phyloP scores from a whole-genome alignment of 2,329 filamentous ascomycete species.

The Arthroderma uncinatum region DNA sequence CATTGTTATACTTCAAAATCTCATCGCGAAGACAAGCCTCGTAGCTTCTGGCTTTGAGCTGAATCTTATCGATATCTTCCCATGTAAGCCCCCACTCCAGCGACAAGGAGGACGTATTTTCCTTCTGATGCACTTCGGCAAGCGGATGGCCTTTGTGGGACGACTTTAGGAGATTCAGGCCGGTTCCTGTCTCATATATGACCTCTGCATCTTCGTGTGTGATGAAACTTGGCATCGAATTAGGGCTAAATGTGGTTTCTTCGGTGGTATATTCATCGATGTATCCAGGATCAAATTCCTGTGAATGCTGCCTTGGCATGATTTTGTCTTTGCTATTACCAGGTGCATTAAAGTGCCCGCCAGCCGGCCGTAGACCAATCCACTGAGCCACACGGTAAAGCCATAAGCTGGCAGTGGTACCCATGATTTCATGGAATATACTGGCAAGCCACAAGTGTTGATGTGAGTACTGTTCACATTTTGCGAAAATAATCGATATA shows the following conservation, averaged over 20 bases:
- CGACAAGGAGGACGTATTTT: constrained; percentile 42
- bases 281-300: constrained; percentile 1
- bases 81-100: constrained; percentile 63
- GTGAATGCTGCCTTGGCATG: not conserved
- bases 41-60: constrained; percentile 44
- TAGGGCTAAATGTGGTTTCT: constrained; percentile 40
- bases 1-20: constrained; percentile 29
- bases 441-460: constrained; percentile 50
- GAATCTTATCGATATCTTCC: constrained; percentile 55
- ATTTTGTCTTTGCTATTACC: not conserved
- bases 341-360: not conserved
- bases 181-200: constrained; percentile 72
- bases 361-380: constrained; percentile 52
- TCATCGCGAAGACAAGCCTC: constrained; percentile 28
- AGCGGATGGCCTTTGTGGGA: constrained; percentile 64
- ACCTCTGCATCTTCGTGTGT: constrained; percentile 55
- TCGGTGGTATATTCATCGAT: not conserved
- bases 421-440: constrained; percentile 56
- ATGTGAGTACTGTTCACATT: constrained; percentile 54
- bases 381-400: constrained; percentile 58
- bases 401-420: constrained; percentile 54
- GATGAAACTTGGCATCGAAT: constrained; percentile 57
- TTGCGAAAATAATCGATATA: constrained; percentile 50
- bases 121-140: constrained; percentile 41
- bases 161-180: constrained; percentile 58